Conservation (phyloP, 2,329 filamentous ascomycete genomes). For the Cladorrhinum sp. region DNA sequence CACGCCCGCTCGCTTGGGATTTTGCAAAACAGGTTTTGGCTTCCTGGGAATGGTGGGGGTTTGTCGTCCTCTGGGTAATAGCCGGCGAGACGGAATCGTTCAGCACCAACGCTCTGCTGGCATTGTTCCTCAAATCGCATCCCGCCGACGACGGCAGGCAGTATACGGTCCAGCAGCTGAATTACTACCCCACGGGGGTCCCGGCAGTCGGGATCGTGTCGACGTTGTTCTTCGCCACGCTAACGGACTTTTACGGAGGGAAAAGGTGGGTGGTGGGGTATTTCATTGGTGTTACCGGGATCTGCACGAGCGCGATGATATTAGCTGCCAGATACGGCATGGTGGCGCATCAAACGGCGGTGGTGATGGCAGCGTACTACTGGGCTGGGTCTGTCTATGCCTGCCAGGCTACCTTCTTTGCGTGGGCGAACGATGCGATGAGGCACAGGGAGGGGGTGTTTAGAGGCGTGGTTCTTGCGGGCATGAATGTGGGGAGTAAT, state of each 20-base stretch:
- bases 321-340: constrained; percentile 44
- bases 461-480: constrained; percentile 64
- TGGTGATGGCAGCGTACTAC: constrained; percentile 65
- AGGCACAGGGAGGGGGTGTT: constrained; percentile 61
- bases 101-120: constrained; percentile 58
- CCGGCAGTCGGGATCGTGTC: constrained; percentile 55
- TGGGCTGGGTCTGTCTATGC: constrained; percentile 69
- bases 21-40: constrained; percentile 56
- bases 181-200: constrained; percentile 56
- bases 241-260: constrained; percentile 63
- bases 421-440: constrained; percentile 71
- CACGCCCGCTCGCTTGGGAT: constrained; percentile 25
- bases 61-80: constrained; percentile 65
- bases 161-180: constrained; percentile 49
- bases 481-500: constrained; percentile 69
- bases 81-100: constrained; percentile 71
- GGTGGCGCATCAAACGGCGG: constrained; percentile 42
- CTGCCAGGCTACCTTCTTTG: constrained; percentile 71
- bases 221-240: constrained; percentile 66
- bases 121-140: constrained; percentile 49
- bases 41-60: constrained; percentile 65
- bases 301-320: constrained; percentile 61
- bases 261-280: constrained; percentile 65
- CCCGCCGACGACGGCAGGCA: constrained; percentile 33
- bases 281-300: constrained; percentile 63